Base-by-base conservation (phyloP, 257 asterid genomes). In the Gentiana macrophylla region DNA sequence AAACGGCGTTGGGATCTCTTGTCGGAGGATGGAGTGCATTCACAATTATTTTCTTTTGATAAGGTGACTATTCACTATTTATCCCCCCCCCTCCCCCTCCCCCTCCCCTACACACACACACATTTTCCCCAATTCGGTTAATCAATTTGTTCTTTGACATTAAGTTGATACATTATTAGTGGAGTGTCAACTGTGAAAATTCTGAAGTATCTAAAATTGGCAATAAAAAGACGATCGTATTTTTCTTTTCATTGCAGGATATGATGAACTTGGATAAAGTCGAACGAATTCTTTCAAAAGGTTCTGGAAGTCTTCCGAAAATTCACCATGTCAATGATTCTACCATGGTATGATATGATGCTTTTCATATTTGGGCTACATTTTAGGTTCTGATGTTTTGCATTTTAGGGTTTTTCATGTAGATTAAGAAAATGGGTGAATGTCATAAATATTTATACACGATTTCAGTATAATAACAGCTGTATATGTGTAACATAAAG, bases 1-100 rank as follows among this genome's bases (percentile, higher is more conserved):
- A 84, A 79, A 67, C 95, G 98, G 50, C 35, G 65, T 58, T 91
- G 98, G 98, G 84, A 87, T 67, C 94, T 91, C 55, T 72, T 91
- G 78, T 79, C 72, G 60, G 45, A 73, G 68, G 89, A 79, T 58
- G 80, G 66, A 54, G 56, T 80, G 60, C 93, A 91, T 73, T 54
- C 52, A 50, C 78, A 80, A 64, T 63, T 91, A 67, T 87, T 77
- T 68, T 74, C 79, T 59, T 91, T 91, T 53, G 98, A 91, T 71
- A 87, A 84, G 81, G 98, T 91, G 63, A 72, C 64, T 57, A 48
- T 62, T 49, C 33, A 10, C 15, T 8, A 1, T 37, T 41, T 35
- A 11, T 12, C 43, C 44, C 44, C 44, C 44, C 0, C 44, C 44
- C 1, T 1, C 44, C 44, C 44, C 44, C 44, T 7, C 44, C 44